Conservation (phyloP, 2,329 filamentous ascomycete genomes). For the Leptographium flavum region DNA sequence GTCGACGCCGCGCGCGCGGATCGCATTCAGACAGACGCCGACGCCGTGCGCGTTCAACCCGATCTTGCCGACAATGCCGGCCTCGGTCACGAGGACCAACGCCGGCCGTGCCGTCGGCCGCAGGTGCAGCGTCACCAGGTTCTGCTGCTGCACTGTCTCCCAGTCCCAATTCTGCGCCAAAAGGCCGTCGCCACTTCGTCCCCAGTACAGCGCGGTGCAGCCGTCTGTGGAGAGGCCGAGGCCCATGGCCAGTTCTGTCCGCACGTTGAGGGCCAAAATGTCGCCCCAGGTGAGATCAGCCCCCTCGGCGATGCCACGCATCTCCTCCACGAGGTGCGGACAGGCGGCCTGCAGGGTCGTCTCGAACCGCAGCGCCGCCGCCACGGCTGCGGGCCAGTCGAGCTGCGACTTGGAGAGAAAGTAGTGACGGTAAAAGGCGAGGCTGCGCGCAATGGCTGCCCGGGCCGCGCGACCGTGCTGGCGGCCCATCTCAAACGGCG, state of each 20-base stretch:
- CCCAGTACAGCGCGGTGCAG: constrained; percentile 33
- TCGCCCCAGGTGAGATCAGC: constrained; percentile 29
- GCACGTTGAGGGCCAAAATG: constrained; percentile 38
- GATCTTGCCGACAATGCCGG: constrained; percentile 50
- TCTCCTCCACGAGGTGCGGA: constrained; percentile 19
- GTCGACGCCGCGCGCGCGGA: constrained; percentile 41
- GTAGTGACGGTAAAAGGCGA: constrained; percentile 3
- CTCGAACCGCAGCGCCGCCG: not conserved
- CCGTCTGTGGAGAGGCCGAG: constrained; percentile 13
- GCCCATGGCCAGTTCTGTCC: constrained; percentile 39
- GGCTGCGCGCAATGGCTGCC: not conserved
- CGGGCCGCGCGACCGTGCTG: not conserved
- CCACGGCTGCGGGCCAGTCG: not conserved
- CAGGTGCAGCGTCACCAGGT: not conserved
- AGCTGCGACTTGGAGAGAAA: constrained; percentile 3
- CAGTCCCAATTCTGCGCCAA: constrained; percentile 6
- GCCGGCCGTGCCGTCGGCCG: not conserved
- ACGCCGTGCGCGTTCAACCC: constrained; percentile 46
- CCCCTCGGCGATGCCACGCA: constrained; percentile 38
- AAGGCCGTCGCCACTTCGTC: constrained; percentile 14
- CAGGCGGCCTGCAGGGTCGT: constrained; percentile 7
- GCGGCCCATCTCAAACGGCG: constrained; percentile 2
- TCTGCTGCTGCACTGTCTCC: not conserved
- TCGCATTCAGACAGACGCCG: constrained; percentile 47
- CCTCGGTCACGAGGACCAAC: constrained; percentile 32